Evolutionary conservation across 768 basidiomycete species (phyloP).

Genomic region (Tephrocybe rancida): DNA sequence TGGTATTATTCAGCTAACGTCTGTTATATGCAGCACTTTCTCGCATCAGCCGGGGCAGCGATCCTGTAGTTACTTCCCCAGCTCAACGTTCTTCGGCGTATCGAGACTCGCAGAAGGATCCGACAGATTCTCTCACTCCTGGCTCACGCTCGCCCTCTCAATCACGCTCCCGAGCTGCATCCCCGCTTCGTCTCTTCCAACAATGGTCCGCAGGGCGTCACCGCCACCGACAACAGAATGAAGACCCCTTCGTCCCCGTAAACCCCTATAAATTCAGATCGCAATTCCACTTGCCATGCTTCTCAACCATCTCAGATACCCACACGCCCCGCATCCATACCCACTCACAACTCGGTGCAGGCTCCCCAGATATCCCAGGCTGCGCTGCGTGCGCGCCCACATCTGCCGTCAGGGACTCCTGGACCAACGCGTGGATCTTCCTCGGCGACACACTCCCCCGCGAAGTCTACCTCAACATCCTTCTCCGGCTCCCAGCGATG

Average conservation of each 20-base stretch:
- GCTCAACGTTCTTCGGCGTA: constrained; percentile 29
- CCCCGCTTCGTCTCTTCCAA: constrained; percentile 62
- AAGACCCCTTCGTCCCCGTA: constrained; percentile 59
- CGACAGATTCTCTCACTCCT: constrained; percentile 20
- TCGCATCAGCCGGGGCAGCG: constrained; percentile 33
- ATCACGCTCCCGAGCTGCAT: constrained; percentile 54
- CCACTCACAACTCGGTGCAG: background rate
- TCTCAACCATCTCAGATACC: constrained; percentile 3
- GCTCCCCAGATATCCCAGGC: constrained; percentile 4
- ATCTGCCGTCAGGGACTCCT: constrained; percentile 3
- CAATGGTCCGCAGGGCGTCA: constrained; percentile 54
- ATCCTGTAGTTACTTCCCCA: constrained; percentile 35
- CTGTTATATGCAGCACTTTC: constrained; percentile 23
- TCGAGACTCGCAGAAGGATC: constrained; percentile 22
- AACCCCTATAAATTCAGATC: constrained; percentile 49
- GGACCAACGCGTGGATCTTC: constrained; percentile 12
- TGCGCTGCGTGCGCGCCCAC: constrained; percentile 11
- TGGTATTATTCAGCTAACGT: background rate
- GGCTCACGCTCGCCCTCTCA: constrained; percentile 50
- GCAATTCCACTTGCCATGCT: constrained; percentile 18
- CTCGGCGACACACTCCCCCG: constrained; percentile 39
- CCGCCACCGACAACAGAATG: constrained; percentile 40
- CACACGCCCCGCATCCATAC: constrained; percentile 7
- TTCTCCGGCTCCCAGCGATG: constrained; percentile 74
- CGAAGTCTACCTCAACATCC: constrained; percentile 28